Evolutionary conservation across 106 monocot species (phyloP).

Genomic region (Dactylorhiza incarnata): DNA sequence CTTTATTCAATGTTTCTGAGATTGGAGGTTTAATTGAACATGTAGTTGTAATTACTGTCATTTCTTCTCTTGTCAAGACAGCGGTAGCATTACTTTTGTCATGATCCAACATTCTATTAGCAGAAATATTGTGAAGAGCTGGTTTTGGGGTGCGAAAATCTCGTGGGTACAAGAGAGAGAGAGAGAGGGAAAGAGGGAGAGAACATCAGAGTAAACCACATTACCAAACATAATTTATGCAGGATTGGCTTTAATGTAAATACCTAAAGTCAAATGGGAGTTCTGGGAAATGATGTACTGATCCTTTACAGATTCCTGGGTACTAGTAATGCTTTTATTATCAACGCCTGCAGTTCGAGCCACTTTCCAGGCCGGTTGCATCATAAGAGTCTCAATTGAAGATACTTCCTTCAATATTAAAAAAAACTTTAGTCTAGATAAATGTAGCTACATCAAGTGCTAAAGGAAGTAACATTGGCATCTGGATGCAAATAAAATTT

Average conservation of each 20-base stretch:
- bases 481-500: not conserved
- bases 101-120: not conserved
- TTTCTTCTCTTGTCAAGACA: not conserved
- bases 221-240: not conserved
- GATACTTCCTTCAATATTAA: constrained; percentile 29
- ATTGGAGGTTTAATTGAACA: not conserved
- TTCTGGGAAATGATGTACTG: not conserved
- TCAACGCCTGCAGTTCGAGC: constrained; percentile 5
- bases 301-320: not conserved
- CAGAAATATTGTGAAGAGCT: not conserved
- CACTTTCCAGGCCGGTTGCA: constrained; percentile 32
- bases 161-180: not conserved
- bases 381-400: constrained; percentile 26
- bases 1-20: not conserved
- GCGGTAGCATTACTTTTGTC: not conserved
- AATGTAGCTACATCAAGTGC: not conserved
- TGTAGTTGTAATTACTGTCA: not conserved
- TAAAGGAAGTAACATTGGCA: not conserved
- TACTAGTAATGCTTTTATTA: constrained; percentile 3
- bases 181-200: not conserved
- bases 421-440: not conserved
- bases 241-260: not conserved
- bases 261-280: constrained; percentile 26
- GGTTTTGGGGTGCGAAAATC: constrained; percentile 56
- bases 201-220: not conserved